phyloP scores from a whole-genome alignment of 2,329 filamentous ascomycete genomes.

The Diaporthe batatas region DNA sequence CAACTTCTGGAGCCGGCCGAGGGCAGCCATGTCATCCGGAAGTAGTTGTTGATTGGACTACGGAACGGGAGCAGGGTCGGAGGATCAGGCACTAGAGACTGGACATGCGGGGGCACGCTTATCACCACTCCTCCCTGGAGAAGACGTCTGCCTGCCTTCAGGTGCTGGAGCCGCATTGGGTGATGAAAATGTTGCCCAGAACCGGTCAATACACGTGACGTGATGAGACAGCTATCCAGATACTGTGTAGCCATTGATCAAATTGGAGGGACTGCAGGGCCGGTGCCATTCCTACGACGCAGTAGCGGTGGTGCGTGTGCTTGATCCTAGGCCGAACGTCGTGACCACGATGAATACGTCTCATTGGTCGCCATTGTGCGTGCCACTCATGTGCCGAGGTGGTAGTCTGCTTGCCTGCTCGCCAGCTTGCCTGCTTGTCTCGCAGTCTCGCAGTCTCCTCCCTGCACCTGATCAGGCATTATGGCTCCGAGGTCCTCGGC shows the following conservation, averaged over 20 bases:
- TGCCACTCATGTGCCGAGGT: constrained; percentile 15
- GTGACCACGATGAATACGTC: constrained; percentile 7
- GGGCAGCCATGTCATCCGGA: constrained; percentile 67
- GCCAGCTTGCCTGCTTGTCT: too few relatives aligned
- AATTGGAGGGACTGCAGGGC: not conserved
- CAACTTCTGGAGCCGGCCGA: constrained; percentile 89
- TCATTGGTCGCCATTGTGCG: constrained; percentile 7
- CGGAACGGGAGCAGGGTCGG: not conserved
- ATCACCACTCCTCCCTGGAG: not conserved
- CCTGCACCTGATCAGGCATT: constrained; percentile 4
- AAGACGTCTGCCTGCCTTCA: too few relatives aligned
- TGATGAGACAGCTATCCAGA: constrained; percentile 18
- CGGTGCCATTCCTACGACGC: constrained; percentile 14
- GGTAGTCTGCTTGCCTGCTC: not conserved
- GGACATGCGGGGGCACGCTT: constrained; percentile 11
- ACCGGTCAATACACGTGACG: constrained; percentile 12
- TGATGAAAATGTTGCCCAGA: not conserved
- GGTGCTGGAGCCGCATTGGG: not conserved
- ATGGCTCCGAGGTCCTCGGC: constrained; percentile 12
- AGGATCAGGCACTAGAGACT: not conserved
- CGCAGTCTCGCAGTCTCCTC: not conserved
- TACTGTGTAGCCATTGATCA: not conserved
- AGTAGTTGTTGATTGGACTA: constrained; percentile 38
- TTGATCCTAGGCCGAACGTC: constrained; percentile 3
- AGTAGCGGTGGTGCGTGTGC: constrained; percentile 4